Percentiles rank a stretch among this genome's conserved stretches.
Conservation (phyloP, 2,329 filamentous ascomycete species). For the Sarocladium kiliense region DNA sequence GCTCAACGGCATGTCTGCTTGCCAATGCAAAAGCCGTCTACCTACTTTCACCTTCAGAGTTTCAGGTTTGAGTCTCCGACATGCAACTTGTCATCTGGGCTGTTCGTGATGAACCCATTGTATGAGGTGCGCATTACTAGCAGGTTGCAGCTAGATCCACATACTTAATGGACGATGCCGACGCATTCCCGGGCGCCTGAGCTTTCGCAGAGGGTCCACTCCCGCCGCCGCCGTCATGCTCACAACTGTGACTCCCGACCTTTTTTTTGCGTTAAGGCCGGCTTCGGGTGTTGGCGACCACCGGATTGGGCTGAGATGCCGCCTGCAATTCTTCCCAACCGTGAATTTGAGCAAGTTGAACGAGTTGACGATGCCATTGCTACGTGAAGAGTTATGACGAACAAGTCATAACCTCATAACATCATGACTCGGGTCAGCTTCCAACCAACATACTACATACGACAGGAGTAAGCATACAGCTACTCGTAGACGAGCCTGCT, state of each 20-base stretch:
- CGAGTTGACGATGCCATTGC: too few species aligned
- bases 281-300: not conserved
- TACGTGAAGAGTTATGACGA: too few species aligned
- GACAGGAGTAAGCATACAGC: too few species aligned
- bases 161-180: not conserved
- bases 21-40: not conserved
- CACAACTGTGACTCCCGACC: not conserved
- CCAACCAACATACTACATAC: too few species aligned
- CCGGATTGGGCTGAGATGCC: conserved; percentile 5
- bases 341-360: not conserved
- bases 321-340: not conserved
- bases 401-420: too few species aligned
- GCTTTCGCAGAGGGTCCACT: not conserved
- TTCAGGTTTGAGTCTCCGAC: not conserved
- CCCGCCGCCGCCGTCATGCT: not conserved
- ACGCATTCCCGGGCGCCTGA: not conserved
- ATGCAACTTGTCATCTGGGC: not conserved
- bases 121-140: not conserved
- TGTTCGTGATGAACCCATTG: not conserved
- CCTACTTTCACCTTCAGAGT: not conserved
- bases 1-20: not conserved
- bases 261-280: not conserved
- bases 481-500: not conserved
- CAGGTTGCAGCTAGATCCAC: not conserved
- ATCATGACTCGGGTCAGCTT: too few species aligned